Evolutionary conservation across 441 rosid species (phyloP).

Genomic region (Theobroma grandiflorum): DNA sequence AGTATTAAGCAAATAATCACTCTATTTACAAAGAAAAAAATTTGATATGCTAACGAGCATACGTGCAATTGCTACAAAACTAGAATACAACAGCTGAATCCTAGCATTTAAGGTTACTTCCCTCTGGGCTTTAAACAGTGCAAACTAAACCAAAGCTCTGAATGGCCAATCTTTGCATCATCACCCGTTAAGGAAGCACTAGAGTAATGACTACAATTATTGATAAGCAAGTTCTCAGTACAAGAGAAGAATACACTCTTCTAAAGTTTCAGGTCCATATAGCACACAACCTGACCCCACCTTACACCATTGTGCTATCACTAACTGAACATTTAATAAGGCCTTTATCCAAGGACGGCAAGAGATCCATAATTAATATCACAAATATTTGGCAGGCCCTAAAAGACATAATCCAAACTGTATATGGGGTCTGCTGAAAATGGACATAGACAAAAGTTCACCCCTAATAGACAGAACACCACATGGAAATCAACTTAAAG

Average conservation of each 20-base stretch:
- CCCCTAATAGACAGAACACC: not conserved
- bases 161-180: not conserved
- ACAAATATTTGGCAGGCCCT: not conserved
- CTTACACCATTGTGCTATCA: not conserved
- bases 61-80: not conserved
- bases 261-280: not conserved
- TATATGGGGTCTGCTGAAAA: not conserved
- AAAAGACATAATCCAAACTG: not conserved
- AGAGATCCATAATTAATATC: not conserved
- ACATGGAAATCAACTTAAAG: not conserved
- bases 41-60: not conserved
- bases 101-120: not conserved
- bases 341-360: not conserved
- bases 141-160: not conserved
- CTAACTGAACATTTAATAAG: not conserved
- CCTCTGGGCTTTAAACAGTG: not conserved
- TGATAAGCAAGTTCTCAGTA: not conserved
- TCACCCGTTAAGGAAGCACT: not conserved
- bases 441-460: not conserved
- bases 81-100: constrained; percentile 3
- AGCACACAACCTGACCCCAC: not conserved
- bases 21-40: not conserved
- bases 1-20: not conserved
- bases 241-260: constrained; percentile 1
- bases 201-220: not conserved